Evolutionary conservation across 1,139 yeast genomes (phyloP).

Genomic region (Magnusiomyces tetraspermus): DNA sequence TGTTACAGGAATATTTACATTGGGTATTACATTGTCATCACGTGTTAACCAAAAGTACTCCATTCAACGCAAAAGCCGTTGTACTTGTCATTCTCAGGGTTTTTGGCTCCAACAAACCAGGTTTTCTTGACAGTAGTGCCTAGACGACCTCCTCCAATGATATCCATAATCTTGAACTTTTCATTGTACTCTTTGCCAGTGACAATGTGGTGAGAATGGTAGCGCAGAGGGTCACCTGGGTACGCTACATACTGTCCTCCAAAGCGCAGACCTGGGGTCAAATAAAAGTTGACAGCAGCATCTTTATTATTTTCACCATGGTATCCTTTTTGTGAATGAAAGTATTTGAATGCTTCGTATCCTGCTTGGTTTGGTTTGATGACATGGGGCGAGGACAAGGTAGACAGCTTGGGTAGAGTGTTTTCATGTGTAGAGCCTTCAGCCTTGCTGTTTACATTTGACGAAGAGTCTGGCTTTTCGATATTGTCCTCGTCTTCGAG

Average conservation of each 20-base stretch:
- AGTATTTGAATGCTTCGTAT: conserved; percentile 1
- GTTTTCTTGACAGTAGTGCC: conserved; percentile 90
- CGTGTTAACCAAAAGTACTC: conserved; percentile 33
- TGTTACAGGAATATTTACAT: neutral
- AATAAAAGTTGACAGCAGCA: conserved; percentile 27
- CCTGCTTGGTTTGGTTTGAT: neutral
- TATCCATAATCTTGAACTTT: conserved; percentile 44
- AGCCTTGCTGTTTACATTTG: neutral
- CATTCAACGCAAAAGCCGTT: conserved; percentile 33
- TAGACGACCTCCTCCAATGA: conserved; percentile 76
- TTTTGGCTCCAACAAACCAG: conserved; percentile 52
- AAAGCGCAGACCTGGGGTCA: conserved; percentile 81
- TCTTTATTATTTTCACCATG: neutral
- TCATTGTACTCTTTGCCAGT: conserved; percentile 44
- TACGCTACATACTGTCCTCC: conserved; percentile 86
- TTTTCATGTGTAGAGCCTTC: neutral
- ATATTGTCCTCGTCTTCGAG: neutral
- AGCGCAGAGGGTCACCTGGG: conserved; percentile 90
- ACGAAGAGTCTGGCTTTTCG: neutral
- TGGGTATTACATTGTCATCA: neutral
- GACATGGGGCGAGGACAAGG: neutral
- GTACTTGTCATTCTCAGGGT: conserved; percentile 20
- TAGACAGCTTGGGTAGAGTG: neutral
- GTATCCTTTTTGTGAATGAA: neutral
- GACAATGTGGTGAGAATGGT: conserved; percentile 78